A percentile compares a stretch with the other conserved stretches of the same genome.
These are phyloP conservation scores for Emiliania huxleyi DNA, from an alignment of 78 protist genomes.

Conservation along the genomic window DNA sequence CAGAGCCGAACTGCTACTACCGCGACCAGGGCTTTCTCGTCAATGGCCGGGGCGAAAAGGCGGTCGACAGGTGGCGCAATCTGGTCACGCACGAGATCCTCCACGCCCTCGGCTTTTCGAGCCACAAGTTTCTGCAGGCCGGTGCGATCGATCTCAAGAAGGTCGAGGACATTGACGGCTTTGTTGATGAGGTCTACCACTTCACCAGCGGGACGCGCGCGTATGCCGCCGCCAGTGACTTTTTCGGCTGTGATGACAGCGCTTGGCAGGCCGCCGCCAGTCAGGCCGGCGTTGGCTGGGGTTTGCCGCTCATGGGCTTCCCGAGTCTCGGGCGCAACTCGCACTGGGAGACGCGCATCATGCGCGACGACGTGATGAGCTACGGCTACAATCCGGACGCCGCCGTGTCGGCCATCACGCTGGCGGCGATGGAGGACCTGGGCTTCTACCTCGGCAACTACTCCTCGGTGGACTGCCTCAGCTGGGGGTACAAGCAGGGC, in stretches of 20 bases:
- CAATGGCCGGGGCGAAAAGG: too few species aligned
- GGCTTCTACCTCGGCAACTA: constrained; percentile 2
- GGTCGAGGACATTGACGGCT: background rate
- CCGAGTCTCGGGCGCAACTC: background rate
- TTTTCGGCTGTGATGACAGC: background rate
- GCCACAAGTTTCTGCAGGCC: background rate
- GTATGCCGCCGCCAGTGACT: background rate
- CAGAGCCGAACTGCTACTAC: too few species aligned
- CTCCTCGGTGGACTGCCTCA: background rate
- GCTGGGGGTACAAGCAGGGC: background rate
- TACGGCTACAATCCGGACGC: background rate
- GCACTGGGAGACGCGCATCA: constrained; percentile 12
- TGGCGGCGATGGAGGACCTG: constrained; percentile 12
- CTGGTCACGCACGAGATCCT: background rate
- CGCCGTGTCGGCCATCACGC: background rate
- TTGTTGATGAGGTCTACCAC: background rate
- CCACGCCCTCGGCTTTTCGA: background rate
- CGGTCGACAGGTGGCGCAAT: background rate
- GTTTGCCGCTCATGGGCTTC: background rate
- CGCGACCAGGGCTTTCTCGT: too few species aligned
- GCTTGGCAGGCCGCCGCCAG: background rate
- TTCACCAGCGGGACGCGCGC: background rate
- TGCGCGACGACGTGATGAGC: constrained; percentile 24
- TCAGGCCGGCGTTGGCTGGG: background rate
- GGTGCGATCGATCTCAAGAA: background rate